Evolutionary conservation across 176 grass and related monocot genomes (phyloP), one percentile per base, ranked within the genome.

Genomic region (Oryza coarctata): DNA sequence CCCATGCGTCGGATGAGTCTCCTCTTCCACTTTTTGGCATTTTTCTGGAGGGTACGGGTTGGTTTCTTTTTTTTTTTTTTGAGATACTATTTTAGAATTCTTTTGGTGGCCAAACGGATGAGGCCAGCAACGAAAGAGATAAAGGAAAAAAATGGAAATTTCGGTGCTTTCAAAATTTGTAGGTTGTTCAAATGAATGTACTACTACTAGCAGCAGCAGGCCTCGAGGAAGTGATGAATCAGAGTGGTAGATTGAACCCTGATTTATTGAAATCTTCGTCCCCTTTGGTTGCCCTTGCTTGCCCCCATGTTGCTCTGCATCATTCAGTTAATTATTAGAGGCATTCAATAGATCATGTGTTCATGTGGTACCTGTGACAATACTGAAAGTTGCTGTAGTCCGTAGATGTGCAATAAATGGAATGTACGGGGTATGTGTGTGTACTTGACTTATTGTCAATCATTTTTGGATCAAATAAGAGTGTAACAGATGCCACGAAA

Each of bases 291-390:
- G 68, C 61, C 44, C 13, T 47, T 47, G 44, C 44, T 47, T 47
- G 44, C 5, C 77, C 44, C 83, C 55, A 65, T 67, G 78, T 58
- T 85, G 29, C 50, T 8, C 55, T 64, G 81, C 71, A 45, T 32
- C 69, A 39, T 67, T 67, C 67, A 60, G 44, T 77, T 23, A 10
- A 60, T 60, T 66, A 82, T 66, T 43, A 7, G 49, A 52, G 2
- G 68, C 77, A 86, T 86, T 86, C 83, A 89, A 82, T 82, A 68
- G 66, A 68, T 82, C 83, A 86, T 65, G 78, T 78, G 73, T 61
- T 86, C 83, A 86, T 65, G 78, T 78, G 78, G 62, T 86, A 67
- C 41, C 78, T 65, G 73, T 82, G 88, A 73, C 41, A n/a, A 35
- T 41, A 57, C 27, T 45, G 30, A 38, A 36, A 39, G 50, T 36